These are phyloP conservation scores for Lichtheimia hyalospora DNA, from an alignment of 371 early-diverging fungal species.

Conservation along the genomic window DNA sequence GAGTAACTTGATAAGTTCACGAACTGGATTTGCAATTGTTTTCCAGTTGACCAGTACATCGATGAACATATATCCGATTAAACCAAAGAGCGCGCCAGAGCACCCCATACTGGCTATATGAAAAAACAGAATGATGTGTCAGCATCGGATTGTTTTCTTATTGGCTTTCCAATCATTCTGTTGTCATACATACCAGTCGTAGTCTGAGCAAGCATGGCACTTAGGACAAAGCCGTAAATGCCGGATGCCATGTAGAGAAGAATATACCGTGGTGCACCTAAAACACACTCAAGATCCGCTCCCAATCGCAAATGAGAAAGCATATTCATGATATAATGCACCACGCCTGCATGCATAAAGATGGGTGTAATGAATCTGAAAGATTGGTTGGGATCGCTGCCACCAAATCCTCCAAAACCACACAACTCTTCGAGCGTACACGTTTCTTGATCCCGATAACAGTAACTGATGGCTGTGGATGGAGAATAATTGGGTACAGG, in stretches of 20 bases:
- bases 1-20: slow-evolving; percentile 71
- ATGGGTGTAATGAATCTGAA: slow-evolving; percentile 85
- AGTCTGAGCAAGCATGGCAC: slow-evolving; percentile 63
- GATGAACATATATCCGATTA: slow-evolving; percentile 78
- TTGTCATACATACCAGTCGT: slow-evolving; percentile 44
- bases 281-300: slow-evolving; percentile 71
- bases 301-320: slow-evolving; percentile 71
- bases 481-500: slow-evolving; percentile 32
- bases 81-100: slow-evolving; percentile 82
- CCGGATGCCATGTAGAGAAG: slow-evolving; percentile 77
- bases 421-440: slow-evolving; percentile 57
- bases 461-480: slow-evolving; percentile 13
- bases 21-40: slow-evolving; percentile 60
- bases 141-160: too few species aligned
- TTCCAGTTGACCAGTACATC: slow-evolving; percentile 85
- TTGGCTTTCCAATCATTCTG: neutral
- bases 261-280: slow-evolving; percentile 74
- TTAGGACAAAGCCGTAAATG: slow-evolving; percentile 81
- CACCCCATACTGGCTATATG: slow-evolving; percentile 72
- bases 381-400: slow-evolving; percentile 64
- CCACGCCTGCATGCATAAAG: slow-evolving; percentile 83
- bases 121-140: neutral
- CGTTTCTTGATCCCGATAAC: slow-evolving; percentile 25
- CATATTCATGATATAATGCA: slow-evolving; percentile 81
- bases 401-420: slow-evolving; percentile 52